Conservation (phyloP, 2,329 filamentous ascomycete genomes). For the Cladophialophora chaetospira region DNA sequence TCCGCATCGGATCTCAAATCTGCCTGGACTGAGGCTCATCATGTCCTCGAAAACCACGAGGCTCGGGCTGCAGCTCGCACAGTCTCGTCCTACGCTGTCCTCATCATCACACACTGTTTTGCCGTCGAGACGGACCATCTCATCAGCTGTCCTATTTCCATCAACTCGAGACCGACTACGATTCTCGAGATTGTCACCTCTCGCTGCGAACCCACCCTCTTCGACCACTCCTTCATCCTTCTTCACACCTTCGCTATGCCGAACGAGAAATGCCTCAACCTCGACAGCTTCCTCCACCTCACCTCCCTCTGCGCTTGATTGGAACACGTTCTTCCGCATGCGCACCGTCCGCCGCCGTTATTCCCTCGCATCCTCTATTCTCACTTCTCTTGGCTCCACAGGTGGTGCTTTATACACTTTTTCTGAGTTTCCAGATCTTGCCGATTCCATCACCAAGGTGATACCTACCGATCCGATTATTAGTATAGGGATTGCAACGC, state of each 20-base stretch:
- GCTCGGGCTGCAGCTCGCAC: slow-evolving; percentile 24
- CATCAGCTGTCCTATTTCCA: slow-evolving; percentile 27
- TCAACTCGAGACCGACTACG: slow-evolving; percentile 23
- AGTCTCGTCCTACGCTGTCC: slow-evolving; percentile 12
- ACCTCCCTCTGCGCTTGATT: slow-evolving; percentile 61
- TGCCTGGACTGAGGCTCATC: background rate
- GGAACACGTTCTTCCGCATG: slow-evolving; percentile 91
- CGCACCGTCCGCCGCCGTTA: slow-evolving; percentile 82
- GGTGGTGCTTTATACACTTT: slow-evolving; percentile 49
- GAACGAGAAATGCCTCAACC: slow-evolving; percentile 27
- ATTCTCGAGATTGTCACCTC: slow-evolving; percentile 13
- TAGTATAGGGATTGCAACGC: slow-evolving; percentile 76
- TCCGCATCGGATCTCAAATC: slow-evolving; percentile 3
- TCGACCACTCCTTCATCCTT: slow-evolving; percentile 27
- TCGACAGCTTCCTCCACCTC: slow-evolving; percentile 7
- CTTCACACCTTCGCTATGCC: slow-evolving; percentile 28
- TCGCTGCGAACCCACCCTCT: slow-evolving; percentile 18
- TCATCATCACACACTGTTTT: slow-evolving; percentile 13
- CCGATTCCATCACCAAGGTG: slow-evolving; percentile 31
- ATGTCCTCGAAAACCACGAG: slow-evolving; percentile 24
- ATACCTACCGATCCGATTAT: slow-evolving; percentile 75
- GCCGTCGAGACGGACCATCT: slow-evolving; percentile 18
- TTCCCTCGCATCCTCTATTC: slow-evolving; percentile 75
- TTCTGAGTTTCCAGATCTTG: slow-evolving; percentile 28
- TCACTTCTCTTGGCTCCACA: slow-evolving; percentile 65